Base-by-base conservation (phyloP, 805 yeast genomes). In the Naumovozyma baii region DNA sequence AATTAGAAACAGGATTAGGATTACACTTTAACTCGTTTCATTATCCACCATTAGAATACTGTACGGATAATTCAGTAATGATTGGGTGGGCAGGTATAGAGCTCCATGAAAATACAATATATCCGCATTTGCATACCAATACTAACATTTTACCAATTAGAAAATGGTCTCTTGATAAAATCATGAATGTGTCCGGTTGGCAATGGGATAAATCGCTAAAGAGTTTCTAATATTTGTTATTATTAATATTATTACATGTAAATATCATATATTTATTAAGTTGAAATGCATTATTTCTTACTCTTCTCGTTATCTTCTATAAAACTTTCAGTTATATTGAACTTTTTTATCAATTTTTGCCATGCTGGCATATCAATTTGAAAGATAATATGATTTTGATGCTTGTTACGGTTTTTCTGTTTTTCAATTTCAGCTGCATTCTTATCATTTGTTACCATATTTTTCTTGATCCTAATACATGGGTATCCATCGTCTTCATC, bases 51-150 rank as follows among this genome's bases (percentile, higher is more conserved):
- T 65, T 78, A 2, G 61, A 69, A 1, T 64, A 87, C 43, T 92
- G 98, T 55, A 86, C 96, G 0, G 98, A 92, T 54, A 92, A 92
- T 59, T 95, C 96, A 0, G 75, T 86, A 2, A 92, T 92, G 98
- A 92, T 92, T 38, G 98, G 96, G 1, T 85, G 94, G 78, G 95
- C 97, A 0, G 98, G 96, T 0, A 84, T 90, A 7, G 96, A 90
- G 57, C 62, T 88, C 15, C 81, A 65, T 54, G 95, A 87, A 55
- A 45, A 57, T 2, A 18, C 44, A 5, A 49, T 47, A 1, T 29
- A 9, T 13, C 14, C 14, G 15, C 13, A 29, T n/a, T 29, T 29
- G 31, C 31, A n/a, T 29, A 29, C 14, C 13, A 18, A 20, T 18
- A 22, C 28, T 3, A 69, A 62, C 9, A 73, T 77, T 2, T 52